Evolutionary conservation across 495 filamentous ascomycete genomes (phyloP).

Genomic region (Echria macrotheca): DNA sequence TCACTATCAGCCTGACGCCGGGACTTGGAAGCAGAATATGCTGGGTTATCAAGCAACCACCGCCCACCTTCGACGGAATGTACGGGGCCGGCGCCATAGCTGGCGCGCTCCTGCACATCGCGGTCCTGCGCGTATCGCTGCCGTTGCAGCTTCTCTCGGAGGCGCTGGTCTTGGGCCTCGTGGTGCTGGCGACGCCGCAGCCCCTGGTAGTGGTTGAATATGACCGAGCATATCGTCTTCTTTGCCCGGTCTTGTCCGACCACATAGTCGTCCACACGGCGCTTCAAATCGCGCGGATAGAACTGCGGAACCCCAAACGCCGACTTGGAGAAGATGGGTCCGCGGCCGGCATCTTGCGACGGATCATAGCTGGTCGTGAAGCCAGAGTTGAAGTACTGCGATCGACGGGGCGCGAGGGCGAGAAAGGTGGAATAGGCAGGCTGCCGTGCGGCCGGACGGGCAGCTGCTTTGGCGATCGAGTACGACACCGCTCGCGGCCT

Average conservation of each 20-base stretch:
- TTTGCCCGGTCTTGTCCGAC: conserved; percentile 97
- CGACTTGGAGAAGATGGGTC: conserved; percentile 42
- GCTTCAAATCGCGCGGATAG: conserved; percentile 78
- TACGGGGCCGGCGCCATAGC: conserved; percentile 24
- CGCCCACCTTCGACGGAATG: conserved; percentile 48
- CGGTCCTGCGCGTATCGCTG: conserved; percentile 43
- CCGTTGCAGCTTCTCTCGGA: conserved; percentile 46
- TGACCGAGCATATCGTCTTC: conserved; percentile 83
- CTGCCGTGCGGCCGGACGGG: conserved; percentile 10
- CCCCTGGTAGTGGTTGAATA: conserved; percentile 96
- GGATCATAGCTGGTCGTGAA: conserved; percentile 78
- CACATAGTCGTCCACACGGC: conserved; percentile 90
- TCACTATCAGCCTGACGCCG: conserved; percentile 28
- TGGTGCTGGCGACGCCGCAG: conserved; percentile 74
- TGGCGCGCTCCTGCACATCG: conserved; percentile 21
- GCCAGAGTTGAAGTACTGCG: conserved; percentile 37
- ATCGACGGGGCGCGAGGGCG: conserved; percentile 25
- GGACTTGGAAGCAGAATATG: conserved; percentile 17
- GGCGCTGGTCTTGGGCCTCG: conserved; percentile 66
- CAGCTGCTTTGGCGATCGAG: conserved; percentile 7
- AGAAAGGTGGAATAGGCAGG: conserved; percentile 32
- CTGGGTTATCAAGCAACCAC: conserved; percentile 20
- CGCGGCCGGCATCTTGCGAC: conserved; percentile 42
- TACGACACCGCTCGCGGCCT: conserved; percentile 23
- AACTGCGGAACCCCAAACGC: conserved; percentile 61